These are phyloP conservation scores for Aspergillus pseudotamarii DNA, from an alignment of 2,329 filamentous ascomycete genomes.

Conservation along the genomic window DNA sequence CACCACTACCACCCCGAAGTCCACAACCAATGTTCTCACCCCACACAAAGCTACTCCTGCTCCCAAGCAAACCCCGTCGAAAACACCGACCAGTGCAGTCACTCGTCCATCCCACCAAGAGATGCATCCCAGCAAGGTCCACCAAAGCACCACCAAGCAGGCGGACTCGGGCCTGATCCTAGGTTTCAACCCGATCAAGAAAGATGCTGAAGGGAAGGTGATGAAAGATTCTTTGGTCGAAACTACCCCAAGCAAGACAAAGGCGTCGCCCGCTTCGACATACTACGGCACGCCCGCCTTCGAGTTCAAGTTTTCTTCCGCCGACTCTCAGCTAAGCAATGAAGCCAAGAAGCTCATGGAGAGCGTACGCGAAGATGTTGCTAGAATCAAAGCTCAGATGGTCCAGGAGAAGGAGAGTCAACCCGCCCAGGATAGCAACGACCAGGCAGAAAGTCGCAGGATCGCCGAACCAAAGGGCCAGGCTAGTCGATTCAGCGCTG, in stretches of 20 bases:
- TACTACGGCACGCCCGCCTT: constrained; percentile 48
- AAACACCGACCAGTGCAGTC: constrained; percentile 55
- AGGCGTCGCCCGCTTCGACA: constrained; percentile 33
- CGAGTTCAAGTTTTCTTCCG: constrained; percentile 49
- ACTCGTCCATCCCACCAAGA: constrained; percentile 74
- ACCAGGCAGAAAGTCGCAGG: constrained; percentile 59
- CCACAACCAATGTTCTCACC: constrained; percentile 21
- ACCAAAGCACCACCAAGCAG: constrained; percentile 72
- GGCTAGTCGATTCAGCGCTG: constrained; percentile 76
- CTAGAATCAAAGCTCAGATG: constrained; percentile 70
- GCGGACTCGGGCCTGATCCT: constrained; percentile 79
- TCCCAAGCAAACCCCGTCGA: constrained; percentile 29
- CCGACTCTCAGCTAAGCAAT: constrained; percentile 49
- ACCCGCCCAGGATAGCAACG: constrained; percentile 45
- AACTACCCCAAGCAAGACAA: constrained; percentile 48
- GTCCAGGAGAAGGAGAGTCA: constrained; percentile 63
- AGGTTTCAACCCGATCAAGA: constrained; percentile 76
- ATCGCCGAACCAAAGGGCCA: constrained; percentile 81
- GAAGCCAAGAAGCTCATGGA: constrained; percentile 62
- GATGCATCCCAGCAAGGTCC: constrained; percentile 88
- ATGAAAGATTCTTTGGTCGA: constrained; percentile 32
- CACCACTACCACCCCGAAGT: constrained; percentile 5
- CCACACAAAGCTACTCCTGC: constrained; percentile 24
- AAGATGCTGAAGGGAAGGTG: constrained; percentile 39
- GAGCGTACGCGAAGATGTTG: constrained; percentile 72